phyloP scores from a whole-genome alignment of 2,329 filamentous ascomycete species.

The Pyrenophora teres region DNA sequence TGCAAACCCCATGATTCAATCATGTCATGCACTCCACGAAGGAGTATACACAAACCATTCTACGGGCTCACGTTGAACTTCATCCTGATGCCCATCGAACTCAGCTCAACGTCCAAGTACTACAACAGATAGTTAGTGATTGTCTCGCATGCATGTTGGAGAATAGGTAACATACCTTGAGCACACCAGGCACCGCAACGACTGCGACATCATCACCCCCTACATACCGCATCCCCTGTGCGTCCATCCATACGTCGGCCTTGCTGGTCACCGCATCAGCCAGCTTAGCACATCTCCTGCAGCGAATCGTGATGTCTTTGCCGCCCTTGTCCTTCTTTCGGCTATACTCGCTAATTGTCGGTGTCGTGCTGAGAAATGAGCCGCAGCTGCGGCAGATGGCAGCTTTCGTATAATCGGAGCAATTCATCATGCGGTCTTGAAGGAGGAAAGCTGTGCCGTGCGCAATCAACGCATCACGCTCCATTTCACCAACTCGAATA shows the following conservation, averaged over 20 bases:
- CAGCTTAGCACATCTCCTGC: slow-evolving; percentile 73
- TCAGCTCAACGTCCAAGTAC: slow-evolving; percentile 92
- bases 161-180: slow-evolving; percentile 56
- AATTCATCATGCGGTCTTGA: slow-evolving; percentile 95
- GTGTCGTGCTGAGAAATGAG: slow-evolving; percentile 86
- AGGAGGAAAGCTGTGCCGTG: slow-evolving; percentile 94
- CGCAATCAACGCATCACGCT: slow-evolving; percentile 90
- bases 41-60: not conserved
- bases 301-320: slow-evolving; percentile 75
- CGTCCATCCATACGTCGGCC: slow-evolving; percentile 85
- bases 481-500: slow-evolving; percentile 99
- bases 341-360: slow-evolving; percentile 64
- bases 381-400: slow-evolving; percentile 91
- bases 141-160: too few relatives aligned
- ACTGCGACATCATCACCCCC: slow-evolving; percentile 90
- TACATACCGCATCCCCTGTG: slow-evolving; percentile 78
- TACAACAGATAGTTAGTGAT: too few relatives aligned
- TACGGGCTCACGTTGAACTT: slow-evolving; percentile 77
- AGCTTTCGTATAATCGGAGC: slow-evolving; percentile 86
- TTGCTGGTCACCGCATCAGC: slow-evolving; percentile 59
- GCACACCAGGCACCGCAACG: slow-evolving; percentile 88
- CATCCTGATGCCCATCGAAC: slow-evolving; percentile 94
- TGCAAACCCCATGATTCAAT: not conserved
- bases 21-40: not conserved
- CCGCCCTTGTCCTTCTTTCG: slow-evolving; percentile 64